Evolutionary conservation across 1,284 basidiomycete species (phyloP).

Genomic region (Fomitopsis betulina): DNA sequence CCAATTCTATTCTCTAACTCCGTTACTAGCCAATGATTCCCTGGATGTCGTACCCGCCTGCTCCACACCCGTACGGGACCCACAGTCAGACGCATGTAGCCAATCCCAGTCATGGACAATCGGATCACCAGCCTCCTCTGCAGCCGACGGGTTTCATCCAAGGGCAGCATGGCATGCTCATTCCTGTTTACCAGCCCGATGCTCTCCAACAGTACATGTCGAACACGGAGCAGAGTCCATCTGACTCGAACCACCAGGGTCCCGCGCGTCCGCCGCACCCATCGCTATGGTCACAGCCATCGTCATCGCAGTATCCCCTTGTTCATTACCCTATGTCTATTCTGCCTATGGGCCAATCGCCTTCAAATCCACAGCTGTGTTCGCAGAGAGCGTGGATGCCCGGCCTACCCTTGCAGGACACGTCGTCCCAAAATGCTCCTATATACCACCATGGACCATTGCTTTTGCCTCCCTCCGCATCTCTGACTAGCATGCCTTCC

Average conservation of each 20-base stretch:
- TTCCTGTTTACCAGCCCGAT: conserved; percentile 68
- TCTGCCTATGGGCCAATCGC: neutral
- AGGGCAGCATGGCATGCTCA: conserved; percentile 62
- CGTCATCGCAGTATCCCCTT: conserved; percentile 7
- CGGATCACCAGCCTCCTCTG: conserved; percentile 49
- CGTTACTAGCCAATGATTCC: conserved; percentile 6
- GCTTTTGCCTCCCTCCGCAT: conserved; percentile 3
- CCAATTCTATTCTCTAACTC: neutral
- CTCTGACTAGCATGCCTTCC: conserved; percentile 1
- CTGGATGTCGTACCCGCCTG: conserved; percentile 6
- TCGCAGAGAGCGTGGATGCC: conserved; percentile 15
- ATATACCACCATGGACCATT: conserved; percentile 5
- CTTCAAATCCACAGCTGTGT: neutral
- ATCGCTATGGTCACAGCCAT: conserved; percentile 3
- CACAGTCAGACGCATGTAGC: neutral
- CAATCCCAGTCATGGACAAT: neutral
- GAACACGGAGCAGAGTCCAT: conserved; percentile 22
- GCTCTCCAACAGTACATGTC: conserved; percentile 55
- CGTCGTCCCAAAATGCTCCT: neutral
- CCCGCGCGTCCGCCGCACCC: conserved; percentile 4
- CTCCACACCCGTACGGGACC: neutral
- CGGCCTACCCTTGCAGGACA: conserved; percentile 1
- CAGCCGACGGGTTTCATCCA: conserved; percentile 68
- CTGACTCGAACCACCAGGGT: conserved; percentile 8
- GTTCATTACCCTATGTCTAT: conserved; percentile 2